Conservation (phyloP, 2,329 filamentous ascomycete species). For the Colletotrichum sp. region DNA sequence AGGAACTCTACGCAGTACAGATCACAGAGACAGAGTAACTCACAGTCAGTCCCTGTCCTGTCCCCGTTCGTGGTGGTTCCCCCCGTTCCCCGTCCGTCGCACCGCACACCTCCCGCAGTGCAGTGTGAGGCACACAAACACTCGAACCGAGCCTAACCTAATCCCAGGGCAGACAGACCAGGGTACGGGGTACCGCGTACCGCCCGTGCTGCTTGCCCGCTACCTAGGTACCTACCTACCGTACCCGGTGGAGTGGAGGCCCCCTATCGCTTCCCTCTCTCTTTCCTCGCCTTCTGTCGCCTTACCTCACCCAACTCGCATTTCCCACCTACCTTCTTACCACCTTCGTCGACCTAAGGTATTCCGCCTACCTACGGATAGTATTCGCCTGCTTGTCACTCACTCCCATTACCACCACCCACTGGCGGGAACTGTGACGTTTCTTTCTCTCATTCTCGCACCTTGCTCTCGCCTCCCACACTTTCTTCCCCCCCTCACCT, state of each 20-base stretch:
- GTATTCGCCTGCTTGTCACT: not conserved
- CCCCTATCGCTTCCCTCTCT: not conserved
- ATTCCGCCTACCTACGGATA: not conserved
- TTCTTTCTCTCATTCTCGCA: not conserved
- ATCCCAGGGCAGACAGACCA: not conserved
- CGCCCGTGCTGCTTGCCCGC: not conserved
- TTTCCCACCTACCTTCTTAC: slow-evolving; percentile 13
- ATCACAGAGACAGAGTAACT: not conserved
- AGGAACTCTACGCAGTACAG: not conserved
- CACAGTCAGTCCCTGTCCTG: not conserved
- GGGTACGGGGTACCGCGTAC: not conserved
- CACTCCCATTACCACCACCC: not conserved
- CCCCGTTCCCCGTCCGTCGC: not conserved
- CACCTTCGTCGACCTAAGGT: not conserved
- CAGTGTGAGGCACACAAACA: not conserved
- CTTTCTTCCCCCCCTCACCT: slow-evolving; percentile 8
- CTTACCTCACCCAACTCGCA: not conserved
- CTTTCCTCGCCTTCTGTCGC: not conserved
- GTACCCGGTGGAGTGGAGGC: not conserved
- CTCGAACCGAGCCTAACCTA: slow-evolving; percentile 12
- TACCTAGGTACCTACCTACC: no score
- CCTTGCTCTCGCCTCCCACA: not conserved
- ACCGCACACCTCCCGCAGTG: not conserved
- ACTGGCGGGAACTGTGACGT: not conserved
- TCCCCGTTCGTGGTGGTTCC: not conserved